Evolutionary conservation across 768 basidiomycete genomes (phyloP), one percentile per base, ranked within the genome.

Genomic region (Serendipita sp.): DNA sequence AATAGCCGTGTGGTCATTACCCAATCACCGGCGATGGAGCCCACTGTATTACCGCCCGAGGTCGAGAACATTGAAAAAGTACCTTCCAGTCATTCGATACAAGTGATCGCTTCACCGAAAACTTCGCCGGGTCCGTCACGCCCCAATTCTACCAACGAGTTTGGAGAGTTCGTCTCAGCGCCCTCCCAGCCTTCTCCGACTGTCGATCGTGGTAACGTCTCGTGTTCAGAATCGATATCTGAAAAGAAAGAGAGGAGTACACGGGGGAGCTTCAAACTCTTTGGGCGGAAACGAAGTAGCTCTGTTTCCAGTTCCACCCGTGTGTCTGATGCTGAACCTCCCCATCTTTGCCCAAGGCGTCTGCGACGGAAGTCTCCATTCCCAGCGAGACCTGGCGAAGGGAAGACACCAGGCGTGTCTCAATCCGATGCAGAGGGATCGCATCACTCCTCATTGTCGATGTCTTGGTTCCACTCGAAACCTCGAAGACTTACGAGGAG

Each of bases 281-380:
- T 58, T 31, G 53, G 53, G 17, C 4, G n/a, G 17, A 58, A 58
- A 31, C 53, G 53, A 33, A 58, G 53, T n/a, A 33, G 53, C 24
- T 58, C 53, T 13, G 30, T 58, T 13, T n/a, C 24, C 24, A 58
- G 53, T 31, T 5, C 53, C 17, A 31, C 53, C n/a, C 45, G 45
- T 9, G 20, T n/a, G 7, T 48, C 45, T 9, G 45, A 48, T 28
- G 53, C 11, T 3, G 53, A 33, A 28, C 11, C 22, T 11, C 3
- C 17, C 9, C 22, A 24, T 13, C 24, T n/a, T 5, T 28, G 53
- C 31, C 31, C 53, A 22, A 58, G 17, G 11, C 53, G 53, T 4
- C 53, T 58, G 31, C 53, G 53, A 22, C 22, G 53, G n/a, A 58
- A 58, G 53, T 58, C 53, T 22, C 53, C 53, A 31, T 58, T 24